These are phyloP conservation scores for Chlamydomonas sphaeroides DNA, from an alignment of 139 green algal species.

Conservation along the genomic window DNA sequence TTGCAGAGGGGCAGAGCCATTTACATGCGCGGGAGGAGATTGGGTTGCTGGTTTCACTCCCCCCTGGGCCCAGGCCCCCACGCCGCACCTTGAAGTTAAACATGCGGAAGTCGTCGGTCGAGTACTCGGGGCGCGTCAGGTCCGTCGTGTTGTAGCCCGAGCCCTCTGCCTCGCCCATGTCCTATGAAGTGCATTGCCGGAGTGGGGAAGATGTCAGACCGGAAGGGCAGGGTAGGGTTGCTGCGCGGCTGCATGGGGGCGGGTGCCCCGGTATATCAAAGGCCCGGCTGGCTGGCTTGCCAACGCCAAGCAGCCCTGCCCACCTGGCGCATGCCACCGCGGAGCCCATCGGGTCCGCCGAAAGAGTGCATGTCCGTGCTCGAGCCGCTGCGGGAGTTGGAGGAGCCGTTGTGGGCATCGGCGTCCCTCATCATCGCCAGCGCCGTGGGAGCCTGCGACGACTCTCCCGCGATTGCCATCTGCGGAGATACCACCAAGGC, in stretches of 20 bases:
- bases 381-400: constrained; percentile 17
- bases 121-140: constrained; percentile 83
- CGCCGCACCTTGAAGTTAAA: constrained; percentile 84
- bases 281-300: too few species aligned
- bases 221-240: too few species aligned
- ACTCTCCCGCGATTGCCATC: constrained; percentile 21
- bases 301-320: too few species aligned
- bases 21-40: too few species aligned
- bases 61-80: too few species aligned
- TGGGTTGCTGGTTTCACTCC: too few species aligned
- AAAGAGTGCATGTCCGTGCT: constrained; percentile 23
- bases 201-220: too few species aligned
- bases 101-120: constrained; percentile 86
- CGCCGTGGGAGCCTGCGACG: not conserved
- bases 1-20: too few species aligned
- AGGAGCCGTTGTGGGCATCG: constrained; percentile 7
- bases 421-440: constrained; percentile 36
- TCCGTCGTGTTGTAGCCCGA: constrained; percentile 71
- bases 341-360: not conserved
- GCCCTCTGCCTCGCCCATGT: constrained; percentile 39
- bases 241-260: too few species aligned
- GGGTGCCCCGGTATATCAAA: too few species aligned
- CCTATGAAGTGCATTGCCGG: too few species aligned
- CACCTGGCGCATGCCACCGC: not conserved
- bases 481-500: not conserved